Evolutionary conservation across 495 filamentous ascomycete genomes (phyloP).

Genomic region (Pyrenula massariospora): DNA sequence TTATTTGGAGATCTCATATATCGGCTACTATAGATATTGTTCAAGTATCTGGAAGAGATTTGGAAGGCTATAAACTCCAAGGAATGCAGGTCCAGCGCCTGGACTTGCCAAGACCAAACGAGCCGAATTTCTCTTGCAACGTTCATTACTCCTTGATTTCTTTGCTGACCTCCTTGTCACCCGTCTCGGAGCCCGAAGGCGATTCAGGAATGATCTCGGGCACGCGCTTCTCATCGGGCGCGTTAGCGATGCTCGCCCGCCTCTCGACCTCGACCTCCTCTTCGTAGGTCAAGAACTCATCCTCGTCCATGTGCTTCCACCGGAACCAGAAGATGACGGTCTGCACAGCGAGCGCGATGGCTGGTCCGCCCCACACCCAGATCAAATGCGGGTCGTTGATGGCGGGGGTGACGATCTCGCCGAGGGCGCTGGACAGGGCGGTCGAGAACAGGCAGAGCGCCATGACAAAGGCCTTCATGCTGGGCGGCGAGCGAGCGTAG

Average conservation of each 20-base stretch:
- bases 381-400: conserved; percentile 48
- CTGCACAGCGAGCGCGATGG: conserved; percentile 32
- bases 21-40: too few species aligned
- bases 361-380: conserved; percentile 42
- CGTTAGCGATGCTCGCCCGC: neutral
- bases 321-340: conserved; percentile 35
- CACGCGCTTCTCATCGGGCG: neutral
- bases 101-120: too few species aligned
- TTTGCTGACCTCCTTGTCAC: neutral
- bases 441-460: conserved; percentile 51
- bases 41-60: too few species aligned
- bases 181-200: neutral
- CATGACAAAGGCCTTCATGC: conserved; percentile 59
- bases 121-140: too few species aligned
- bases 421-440: conserved; percentile 35
- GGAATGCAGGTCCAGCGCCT: too few species aligned
- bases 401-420: conserved; percentile 46
- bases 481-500: conserved; percentile 55
- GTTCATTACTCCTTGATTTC: neutral
- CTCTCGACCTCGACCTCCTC: conserved; percentile 7
- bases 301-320: conserved; percentile 31
- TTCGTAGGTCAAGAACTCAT: conserved; percentile 26
- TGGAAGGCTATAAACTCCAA: too few species aligned
- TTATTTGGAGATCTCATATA: too few species aligned
- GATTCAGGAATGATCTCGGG: neutral